Evolutionary conservation across 2,329 filamentous ascomycete species (phyloP), one percentile per base, ranked within the genome.

Genomic region (Berkeleyomyces rouxiae): DNA sequence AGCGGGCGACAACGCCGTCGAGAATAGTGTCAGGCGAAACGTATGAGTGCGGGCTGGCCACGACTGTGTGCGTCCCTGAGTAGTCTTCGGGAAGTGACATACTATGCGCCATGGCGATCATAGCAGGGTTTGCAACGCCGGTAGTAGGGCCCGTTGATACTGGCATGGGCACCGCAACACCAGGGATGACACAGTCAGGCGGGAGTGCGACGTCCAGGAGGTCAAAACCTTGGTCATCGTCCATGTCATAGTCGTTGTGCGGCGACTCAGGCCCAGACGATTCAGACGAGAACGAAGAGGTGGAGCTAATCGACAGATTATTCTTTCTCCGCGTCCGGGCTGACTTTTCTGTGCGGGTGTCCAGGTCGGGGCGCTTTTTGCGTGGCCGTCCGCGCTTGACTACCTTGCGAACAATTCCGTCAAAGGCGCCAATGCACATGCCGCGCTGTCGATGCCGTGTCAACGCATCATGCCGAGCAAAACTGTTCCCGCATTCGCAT

Each of bases 401-500:
- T 5, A 78, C 75, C 70, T 82, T 83, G 59, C 80, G 76, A 5
- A 82, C 80, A 11, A 82, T 76, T 46, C 91, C 91, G 66, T 95
- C 90, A 69, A 97, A 95, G 4, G 90, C 92, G 63, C 93, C 93
- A 63, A 93, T 86, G 73, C 93, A 99, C 88, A 96, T 96, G 62
- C 92, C 93, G 47, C 93, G 85, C 73, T 97, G 93, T 61, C 91
- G 84, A 72, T 99, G 93, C 63, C 93, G 83, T 31, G 93, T 97
- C 61, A 99, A 80, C 13, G 93, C 93, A 72, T 99, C 93, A 70
- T 97, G 92, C 63, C 93, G 84, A 42, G 92, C 92, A 72, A 99
- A 99, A 67, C 86, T 90, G 73, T 95, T 95, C 63, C 92, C 90
- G 71, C 93, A 99, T 66, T 90, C 85, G 74, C 93, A 99, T 55